Percentiles rank a stretch among this genome's conserved stretches.
Evolutionary conservation across 306 rosid genomes (phyloP).

Genomic region (Vicia faba): DNA sequence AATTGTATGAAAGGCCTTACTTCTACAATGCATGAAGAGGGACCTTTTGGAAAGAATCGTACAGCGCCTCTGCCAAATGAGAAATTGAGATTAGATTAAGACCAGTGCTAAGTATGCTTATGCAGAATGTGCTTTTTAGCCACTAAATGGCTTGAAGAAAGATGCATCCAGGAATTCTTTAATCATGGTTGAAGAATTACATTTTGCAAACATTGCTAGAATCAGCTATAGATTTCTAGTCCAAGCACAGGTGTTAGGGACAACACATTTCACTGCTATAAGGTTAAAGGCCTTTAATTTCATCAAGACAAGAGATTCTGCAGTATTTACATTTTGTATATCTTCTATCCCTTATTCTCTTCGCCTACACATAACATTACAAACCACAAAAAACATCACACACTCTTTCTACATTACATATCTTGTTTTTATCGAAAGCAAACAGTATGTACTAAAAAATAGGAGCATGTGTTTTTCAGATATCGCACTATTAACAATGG

Average conservation of each 20-base stretch:
- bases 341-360: no score
- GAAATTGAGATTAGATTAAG: constrained; percentile 20
- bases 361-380: no score
- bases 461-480: no score
- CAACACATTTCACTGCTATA: no score
- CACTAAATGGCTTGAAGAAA: constrained; percentile 28
- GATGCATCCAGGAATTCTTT: constrained; percentile 21
- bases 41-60: constrained; percentile 89
- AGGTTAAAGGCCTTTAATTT: no score
- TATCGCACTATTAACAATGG: no score
- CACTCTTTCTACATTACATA: no score
- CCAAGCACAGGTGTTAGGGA: neutral
- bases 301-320: no score
- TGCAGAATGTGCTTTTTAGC: constrained; percentile 4
- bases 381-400: no score
- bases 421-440: no score
- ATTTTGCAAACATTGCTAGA: constrained; percentile 25
- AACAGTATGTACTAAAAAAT: no score
- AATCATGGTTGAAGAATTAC: constrained; percentile 24
- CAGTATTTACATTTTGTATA: no score
- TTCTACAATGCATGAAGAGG: constrained; percentile 78
- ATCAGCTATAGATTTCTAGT: constrained; percentile 4
- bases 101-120: constrained; percentile 19
- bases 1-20: constrained; percentile 55
- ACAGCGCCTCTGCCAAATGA: constrained; percentile 86